Evolutionary conservation across 2,329 filamentous ascomycete genomes (phyloP).

Genomic region (Penicillium glabrum): DNA sequence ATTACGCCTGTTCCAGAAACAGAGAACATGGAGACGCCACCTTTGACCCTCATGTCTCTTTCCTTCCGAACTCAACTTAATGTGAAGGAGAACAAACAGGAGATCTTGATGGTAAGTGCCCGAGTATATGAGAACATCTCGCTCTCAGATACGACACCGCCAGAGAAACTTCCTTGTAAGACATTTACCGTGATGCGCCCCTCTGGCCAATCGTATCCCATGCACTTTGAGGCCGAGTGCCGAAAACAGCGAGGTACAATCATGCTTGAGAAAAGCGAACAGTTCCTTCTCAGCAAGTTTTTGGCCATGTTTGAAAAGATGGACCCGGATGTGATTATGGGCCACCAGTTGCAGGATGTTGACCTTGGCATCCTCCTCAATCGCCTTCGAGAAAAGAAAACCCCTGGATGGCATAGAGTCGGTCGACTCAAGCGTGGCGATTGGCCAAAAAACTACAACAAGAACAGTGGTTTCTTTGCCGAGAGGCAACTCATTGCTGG

Average conservation of each 20-base stretch:
- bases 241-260: slow-evolving; percentile 74
- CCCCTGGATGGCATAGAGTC: slow-evolving; percentile 90
- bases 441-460: slow-evolving; percentile 86
- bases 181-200: slow-evolving; percentile 92
- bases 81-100: slow-evolving; percentile 89
- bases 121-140: slow-evolving; percentile 90
- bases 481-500: slow-evolving; percentile 89
- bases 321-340: slow-evolving; percentile 91
- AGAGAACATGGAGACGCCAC: slow-evolving; percentile 79
- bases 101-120: slow-evolving; percentile 87
- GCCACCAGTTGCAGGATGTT: slow-evolving; percentile 94
- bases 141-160: slow-evolving; percentile 81
- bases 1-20: slow-evolving; percentile 72
- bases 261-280: slow-evolving; percentile 79
- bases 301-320: slow-evolving; percentile 82
- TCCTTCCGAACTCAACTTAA: slow-evolving; percentile 87
- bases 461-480: slow-evolving; percentile 84
- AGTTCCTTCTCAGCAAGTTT: slow-evolving; percentile 82
- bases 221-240: slow-evolving; percentile 79
- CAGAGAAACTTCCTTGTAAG: slow-evolving; percentile 83
- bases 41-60: slow-evolving; percentile 93
- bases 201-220: slow-evolving; percentile 70
- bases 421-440: slow-evolving; percentile 78
- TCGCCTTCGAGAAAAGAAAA: slow-evolving; percentile 84
- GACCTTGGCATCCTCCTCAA: slow-evolving; percentile 90